phyloP scores from a whole-genome alignment of 345 rosid genomes.

The Lenwebbia sp. region DNA sequence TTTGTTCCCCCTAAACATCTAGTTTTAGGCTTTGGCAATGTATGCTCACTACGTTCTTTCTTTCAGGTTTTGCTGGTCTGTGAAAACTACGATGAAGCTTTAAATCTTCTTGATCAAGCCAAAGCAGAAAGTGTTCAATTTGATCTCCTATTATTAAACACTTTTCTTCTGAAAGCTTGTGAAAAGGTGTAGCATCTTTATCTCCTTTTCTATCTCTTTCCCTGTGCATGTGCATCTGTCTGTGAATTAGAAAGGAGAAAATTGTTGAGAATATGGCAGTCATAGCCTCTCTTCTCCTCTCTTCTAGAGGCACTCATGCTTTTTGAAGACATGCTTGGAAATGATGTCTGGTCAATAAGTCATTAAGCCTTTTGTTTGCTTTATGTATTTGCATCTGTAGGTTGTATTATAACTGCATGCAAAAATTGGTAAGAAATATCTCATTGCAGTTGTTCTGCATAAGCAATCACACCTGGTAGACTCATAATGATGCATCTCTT shows the following conservation, averaged over 20 bases:
- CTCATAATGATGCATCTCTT: not conserved
- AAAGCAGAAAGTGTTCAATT: conserved; percentile 30
- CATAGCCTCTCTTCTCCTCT: not conserved
- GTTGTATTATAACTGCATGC: not conserved
- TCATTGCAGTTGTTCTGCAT: not conserved
- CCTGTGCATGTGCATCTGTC: not conserved
- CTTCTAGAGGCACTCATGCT: not conserved
- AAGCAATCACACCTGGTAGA: not conserved
- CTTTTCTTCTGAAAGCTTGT: conserved; percentile 42
- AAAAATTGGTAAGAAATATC: not conserved
- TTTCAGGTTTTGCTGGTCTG: conserved; percentile 42
- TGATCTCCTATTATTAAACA: conserved; percentile 52
- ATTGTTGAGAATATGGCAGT: not conserved
- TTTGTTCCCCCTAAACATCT: not conserved
- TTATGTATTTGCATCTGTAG: not conserved
- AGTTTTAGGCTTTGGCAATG: not conserved
- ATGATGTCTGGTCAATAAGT: not conserved
- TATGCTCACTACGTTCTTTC: not conserved
- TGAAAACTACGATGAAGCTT: conserved; percentile 38
- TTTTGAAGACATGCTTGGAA: not conserved
- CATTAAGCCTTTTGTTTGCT: not conserved
- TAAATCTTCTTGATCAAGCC: conserved; percentile 44
- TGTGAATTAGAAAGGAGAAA: not conserved
- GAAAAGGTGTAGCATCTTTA: conserved; percentile 27
- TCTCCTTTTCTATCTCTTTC: not conserved